Evolutionary conservation across 441 rosid species (phyloP).

Genomic region (Viola pubescens): DNA sequence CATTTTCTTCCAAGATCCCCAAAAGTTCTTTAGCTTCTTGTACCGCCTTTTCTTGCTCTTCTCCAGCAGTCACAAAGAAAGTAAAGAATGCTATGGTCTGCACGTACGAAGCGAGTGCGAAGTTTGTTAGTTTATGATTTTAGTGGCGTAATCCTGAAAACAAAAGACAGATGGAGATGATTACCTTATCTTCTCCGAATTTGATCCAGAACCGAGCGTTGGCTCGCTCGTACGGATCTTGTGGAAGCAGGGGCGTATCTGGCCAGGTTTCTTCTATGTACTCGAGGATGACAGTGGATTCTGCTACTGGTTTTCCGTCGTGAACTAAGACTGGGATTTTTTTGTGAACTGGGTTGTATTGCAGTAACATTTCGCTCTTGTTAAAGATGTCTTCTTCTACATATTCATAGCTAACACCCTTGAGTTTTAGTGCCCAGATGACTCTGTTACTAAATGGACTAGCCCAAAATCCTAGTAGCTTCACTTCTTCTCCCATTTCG

Average conservation of each 20-base stretch:
- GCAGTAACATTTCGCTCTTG: constrained; percentile 31
- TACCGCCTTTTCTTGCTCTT: constrained; percentile 30
- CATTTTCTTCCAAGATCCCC: constrained; percentile 26
- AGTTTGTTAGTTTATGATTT: background rate
- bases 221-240: constrained; percentile 31
- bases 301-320: constrained; percentile 29
- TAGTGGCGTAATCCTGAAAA: background rate
- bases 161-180: background rate
- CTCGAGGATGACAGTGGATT: constrained; percentile 40
- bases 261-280: constrained; percentile 47
- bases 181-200: constrained; percentile 38
- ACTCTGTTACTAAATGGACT: constrained; percentile 37
- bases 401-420: constrained; percentile 28
- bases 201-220: constrained; percentile 41
- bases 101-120: background rate
- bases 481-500: constrained; percentile 28
- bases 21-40: constrained; percentile 27
- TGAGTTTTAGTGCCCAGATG: constrained; percentile 41
- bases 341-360: constrained; percentile 34
- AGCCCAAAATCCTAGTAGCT: constrained; percentile 29
- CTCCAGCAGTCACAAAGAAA: constrained; percentile 26
- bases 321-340: constrained; percentile 40
- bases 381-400: constrained; percentile 29
- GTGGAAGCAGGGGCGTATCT: constrained; percentile 30
- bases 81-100: constrained; percentile 20